Evolutionary conservation across 768 basidiomycete species (phyloP).

Genomic region (Suillus sp.): DNA sequence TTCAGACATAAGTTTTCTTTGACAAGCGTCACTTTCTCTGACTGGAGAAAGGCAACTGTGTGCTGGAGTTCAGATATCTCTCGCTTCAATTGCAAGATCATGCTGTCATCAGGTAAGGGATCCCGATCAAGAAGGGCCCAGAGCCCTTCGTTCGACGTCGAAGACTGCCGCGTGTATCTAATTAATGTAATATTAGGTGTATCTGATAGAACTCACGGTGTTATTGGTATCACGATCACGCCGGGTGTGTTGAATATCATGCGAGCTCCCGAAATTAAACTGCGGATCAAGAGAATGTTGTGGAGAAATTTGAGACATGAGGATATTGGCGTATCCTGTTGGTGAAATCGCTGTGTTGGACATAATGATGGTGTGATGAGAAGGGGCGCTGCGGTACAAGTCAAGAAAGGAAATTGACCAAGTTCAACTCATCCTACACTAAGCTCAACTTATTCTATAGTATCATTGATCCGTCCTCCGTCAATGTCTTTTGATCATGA

Average conservation of each 20-base stretch:
- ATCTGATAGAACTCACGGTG: not conserved
- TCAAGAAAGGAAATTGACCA: slow-evolving; percentile 1
- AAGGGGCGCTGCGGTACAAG: not conserved
- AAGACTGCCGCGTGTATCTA: not conserved
- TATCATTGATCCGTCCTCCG: too few species aligned
- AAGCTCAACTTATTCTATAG: not conserved
- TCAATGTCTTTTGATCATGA: too few species aligned
- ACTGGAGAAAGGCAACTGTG: not conserved
- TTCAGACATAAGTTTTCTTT: too few species aligned
- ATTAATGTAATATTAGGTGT: not conserved
- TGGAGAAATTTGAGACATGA: not conserved
- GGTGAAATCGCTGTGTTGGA: not conserved
- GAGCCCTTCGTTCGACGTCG: not conserved
- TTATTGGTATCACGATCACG: not conserved
- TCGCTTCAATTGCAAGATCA: not conserved
- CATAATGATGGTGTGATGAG: not conserved
- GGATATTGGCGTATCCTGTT: not conserved
- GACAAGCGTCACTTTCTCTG: not conserved
- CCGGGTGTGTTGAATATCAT: not conserved
- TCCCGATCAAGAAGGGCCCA: not conserved
- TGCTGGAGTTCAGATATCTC: not conserved
- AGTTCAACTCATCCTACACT: not conserved
- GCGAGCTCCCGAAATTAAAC: not conserved
- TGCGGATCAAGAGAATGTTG: not conserved
- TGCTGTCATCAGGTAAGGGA: not conserved